Evolutionary conservation across 208 protist genomes (phyloP).

Genomic region (Borovskyia barvae): DNA sequence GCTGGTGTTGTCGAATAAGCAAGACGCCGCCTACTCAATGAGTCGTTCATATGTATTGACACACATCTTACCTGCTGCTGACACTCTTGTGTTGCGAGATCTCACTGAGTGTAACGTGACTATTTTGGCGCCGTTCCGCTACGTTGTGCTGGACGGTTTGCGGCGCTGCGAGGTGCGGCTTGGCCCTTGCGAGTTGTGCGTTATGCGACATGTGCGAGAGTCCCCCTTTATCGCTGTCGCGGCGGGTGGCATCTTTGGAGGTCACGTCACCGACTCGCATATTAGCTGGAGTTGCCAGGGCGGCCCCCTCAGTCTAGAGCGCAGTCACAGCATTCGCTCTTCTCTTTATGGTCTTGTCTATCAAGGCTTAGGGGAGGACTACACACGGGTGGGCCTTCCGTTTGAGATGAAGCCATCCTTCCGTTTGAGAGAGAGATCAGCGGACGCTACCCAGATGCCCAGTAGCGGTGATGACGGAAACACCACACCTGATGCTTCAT

Average conservation of each 20-base stretch:
- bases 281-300: constrained; percentile 13
- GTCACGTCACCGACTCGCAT: constrained; percentile 10
- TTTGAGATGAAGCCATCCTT: constrained; percentile 26
- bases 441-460: too few relatives aligned
- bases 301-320: neutral
- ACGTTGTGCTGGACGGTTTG: constrained; percentile 54
- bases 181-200: constrained; percentile 52
- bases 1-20: constrained; percentile 37
- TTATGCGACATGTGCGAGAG: constrained; percentile 38
- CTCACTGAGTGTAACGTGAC: constrained; percentile 52
- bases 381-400: constrained; percentile 42
- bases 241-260: constrained; percentile 9
- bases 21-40: constrained; percentile 26
- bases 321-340: constrained; percentile 6
- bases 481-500: too few relatives aligned
- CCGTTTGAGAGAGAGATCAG: too few relatives aligned
- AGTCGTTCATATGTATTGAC: constrained; percentile 26
- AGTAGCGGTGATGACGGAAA: too few relatives aligned
- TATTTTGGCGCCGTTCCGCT: constrained; percentile 48
- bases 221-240: constrained; percentile 45
- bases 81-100: constrained; percentile 60
- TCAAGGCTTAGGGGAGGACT: constrained; percentile 61
- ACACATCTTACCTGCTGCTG: constrained; percentile 7
- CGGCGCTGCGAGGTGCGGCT: constrained; percentile 47
- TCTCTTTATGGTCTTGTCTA: constrained; percentile 54